These are phyloP conservation scores for Nitzschia palea DNA, from an alignment of 108 stramenopile species.

Conservation along the genomic window DNA sequence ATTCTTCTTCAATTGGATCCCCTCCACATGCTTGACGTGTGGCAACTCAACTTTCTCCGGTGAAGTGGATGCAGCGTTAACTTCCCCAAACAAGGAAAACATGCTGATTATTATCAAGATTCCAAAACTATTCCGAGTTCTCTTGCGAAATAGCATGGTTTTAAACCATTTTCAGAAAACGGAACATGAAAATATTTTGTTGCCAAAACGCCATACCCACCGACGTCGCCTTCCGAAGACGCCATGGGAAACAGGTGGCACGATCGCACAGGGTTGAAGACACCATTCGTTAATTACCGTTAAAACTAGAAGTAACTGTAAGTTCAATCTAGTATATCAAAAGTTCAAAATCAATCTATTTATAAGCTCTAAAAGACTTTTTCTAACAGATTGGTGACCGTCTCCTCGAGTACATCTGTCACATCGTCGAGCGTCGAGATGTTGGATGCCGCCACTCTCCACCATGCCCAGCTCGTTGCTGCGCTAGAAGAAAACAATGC, in stretches of 20 bases:
- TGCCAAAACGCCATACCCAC: too few relatives aligned
- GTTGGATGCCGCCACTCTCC: conserved; percentile 10
- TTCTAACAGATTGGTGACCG: not conserved
- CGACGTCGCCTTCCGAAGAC: too few relatives aligned
- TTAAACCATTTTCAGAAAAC: too few relatives aligned
- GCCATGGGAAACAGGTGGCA: too few relatives aligned
- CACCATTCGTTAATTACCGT: too few relatives aligned
- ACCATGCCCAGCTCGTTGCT: conserved; percentile 5
- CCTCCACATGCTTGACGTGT: conserved; percentile 10
- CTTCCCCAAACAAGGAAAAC: not conserved
- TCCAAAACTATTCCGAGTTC: too few relatives aligned
- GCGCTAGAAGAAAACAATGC: conserved; percentile 4
- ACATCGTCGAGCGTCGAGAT: not conserved
- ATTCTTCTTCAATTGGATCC: conserved; percentile 19
- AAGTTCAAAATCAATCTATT: too few relatives aligned
- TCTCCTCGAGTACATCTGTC: not conserved
- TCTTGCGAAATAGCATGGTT: too few relatives aligned
- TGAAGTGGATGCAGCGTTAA: not conserved
- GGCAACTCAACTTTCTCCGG: conserved; percentile 24
- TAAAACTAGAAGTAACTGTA: not conserved
- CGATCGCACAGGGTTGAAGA: too few relatives aligned
- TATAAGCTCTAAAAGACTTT: not conserved
- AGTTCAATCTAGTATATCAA: not conserved
- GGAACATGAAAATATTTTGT: too few relatives aligned
- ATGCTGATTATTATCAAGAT: too few relatives aligned